Percentiles rank a stretch among this genome's conserved stretches.
Evolutionary conservation across 148 eudicot species (phyloP).

Genomic region (Fallopia convolvulus): DNA sequence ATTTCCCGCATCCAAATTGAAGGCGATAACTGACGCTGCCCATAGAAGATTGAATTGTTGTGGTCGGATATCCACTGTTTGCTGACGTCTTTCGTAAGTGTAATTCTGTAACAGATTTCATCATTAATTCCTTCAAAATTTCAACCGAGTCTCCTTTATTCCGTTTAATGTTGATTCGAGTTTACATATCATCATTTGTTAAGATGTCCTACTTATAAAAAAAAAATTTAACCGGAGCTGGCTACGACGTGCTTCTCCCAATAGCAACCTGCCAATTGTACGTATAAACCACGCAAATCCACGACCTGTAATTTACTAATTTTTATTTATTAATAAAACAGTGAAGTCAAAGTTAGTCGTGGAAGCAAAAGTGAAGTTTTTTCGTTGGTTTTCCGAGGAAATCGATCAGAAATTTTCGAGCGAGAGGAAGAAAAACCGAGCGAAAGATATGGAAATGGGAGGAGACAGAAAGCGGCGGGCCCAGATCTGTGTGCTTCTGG

Average conservation of each 20-base stretch:
- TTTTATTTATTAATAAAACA: background rate
- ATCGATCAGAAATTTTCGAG: background rate
- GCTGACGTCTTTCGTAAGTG: too few relatives aligned
- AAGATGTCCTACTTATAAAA: too few relatives aligned
- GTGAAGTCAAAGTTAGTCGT: background rate
- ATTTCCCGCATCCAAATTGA: too few relatives aligned
- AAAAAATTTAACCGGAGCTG: background rate
- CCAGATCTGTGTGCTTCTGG: slow-evolving; percentile 23
- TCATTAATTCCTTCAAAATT: too few relatives aligned
- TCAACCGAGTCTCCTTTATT: too few relatives aligned
- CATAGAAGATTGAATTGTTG: too few relatives aligned
- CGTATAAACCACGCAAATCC: background rate
- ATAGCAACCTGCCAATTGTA: background rate
- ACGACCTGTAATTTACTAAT: background rate
- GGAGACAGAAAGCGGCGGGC: slow-evolving; percentile 13
- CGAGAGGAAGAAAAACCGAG: background rate
- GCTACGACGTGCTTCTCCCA: background rate
- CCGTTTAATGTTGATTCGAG: too few relatives aligned
- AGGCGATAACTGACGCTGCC: too few relatives aligned
- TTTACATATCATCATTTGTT: too few relatives aligned
- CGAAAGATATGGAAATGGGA: slow-evolving; percentile 17
- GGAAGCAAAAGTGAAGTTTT: background rate
- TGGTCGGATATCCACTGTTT: too few relatives aligned
- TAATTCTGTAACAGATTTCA: too few relatives aligned
- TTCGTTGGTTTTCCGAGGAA: background rate